Base-by-base conservation (phyloP, 2,329 filamentous ascomycete genomes). In the Alternaria arborescens region DNA sequence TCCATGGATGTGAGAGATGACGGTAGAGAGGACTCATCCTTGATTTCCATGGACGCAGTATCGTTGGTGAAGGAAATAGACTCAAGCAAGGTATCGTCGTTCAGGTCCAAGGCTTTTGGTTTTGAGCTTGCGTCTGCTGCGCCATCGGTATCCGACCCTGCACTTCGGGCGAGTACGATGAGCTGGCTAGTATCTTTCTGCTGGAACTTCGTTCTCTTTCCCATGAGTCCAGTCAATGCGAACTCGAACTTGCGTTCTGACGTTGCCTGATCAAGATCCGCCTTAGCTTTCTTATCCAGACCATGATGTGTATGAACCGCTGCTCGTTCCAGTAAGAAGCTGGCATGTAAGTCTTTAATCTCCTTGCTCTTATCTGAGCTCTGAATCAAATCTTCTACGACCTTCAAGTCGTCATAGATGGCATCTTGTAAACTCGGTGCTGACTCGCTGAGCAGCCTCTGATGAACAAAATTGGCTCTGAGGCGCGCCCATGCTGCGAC, bases 41-140 rank as follows among this genome's bases (percentile, higher is more conserved):
- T 75, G 30, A 82, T 72, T 4, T 78, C 75, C 6, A 76, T 81
- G 0, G 79, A 78, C 1, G 79, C 78, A 1, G 82, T 74, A 5
- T 84, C 81, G 55, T 88, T 86, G 0, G 87, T 86, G 72, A 97
- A 99, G 0, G 90, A 85, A 40, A 99, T 94, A 3, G 88, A 87
- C 76, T 99, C 95, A 2, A 98, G 84, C 0, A 99, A 84, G 0
- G 95, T 98, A 75, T 99, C 95, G 70, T 99, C 92, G 73, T 98
- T 96, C 4, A 98, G 82, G 36, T 91, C 86, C 14, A 98, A 77
- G 3, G 90, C 89, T 68, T 90, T 86, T 0, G 93, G 93, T 43
- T 78, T 81, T 3, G 79, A 79, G 4, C 75, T 60, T 38, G 68
- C 65, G 44, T 69, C 58, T 5, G 63, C 55, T 8, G 61, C 55